Conservation (phyloP, 2,329 filamentous ascomycete genomes). For the Chalaropsis ovoidea region DNA sequence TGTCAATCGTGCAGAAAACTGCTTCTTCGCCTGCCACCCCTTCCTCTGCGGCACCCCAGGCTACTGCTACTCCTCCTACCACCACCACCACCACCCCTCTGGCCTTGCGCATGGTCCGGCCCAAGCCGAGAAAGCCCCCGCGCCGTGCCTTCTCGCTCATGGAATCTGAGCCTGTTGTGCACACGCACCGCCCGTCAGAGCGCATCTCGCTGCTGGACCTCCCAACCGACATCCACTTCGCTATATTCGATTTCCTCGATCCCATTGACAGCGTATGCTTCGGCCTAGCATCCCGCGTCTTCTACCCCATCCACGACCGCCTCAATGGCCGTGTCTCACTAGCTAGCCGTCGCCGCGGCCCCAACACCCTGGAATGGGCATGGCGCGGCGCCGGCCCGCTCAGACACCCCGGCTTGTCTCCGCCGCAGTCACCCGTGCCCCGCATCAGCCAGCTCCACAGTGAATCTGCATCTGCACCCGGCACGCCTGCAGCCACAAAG, state of each 20-base stretch:
- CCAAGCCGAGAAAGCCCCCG: constrained; percentile 32
- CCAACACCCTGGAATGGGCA: constrained; percentile 54
- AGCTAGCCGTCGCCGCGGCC: constrained; percentile 46
- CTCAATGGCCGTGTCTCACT: constrained; percentile 49
- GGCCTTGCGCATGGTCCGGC: constrained; percentile 13
- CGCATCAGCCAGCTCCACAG: background rate
- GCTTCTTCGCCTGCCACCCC: constrained; percentile 1
- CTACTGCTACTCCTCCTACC: constrained; percentile 29
- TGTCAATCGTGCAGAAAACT: background rate
- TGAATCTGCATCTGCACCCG: background rate
- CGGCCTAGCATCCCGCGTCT: constrained; percentile 47
- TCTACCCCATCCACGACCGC: constrained; percentile 49
- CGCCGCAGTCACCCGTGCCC: constrained; percentile 19
- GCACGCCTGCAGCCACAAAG: constrained; percentile 15
- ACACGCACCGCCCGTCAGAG: constrained; percentile 40
- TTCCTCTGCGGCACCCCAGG: constrained; percentile 24
- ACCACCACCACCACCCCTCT: constrained; percentile 30
- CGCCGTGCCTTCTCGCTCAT: constrained; percentile 52
- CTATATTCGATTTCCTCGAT: constrained; percentile 53
- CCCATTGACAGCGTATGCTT: constrained; percentile 55
- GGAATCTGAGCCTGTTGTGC: constrained; percentile 46
- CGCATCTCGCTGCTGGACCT: constrained; percentile 43
- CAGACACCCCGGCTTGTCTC: constrained; percentile 28
- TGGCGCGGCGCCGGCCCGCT: constrained; percentile 48
- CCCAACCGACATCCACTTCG: constrained; percentile 50